Conservation (phyloP, 371 early-diverging fungal genomes). For the Basidiobolus meristosporus region DNA sequence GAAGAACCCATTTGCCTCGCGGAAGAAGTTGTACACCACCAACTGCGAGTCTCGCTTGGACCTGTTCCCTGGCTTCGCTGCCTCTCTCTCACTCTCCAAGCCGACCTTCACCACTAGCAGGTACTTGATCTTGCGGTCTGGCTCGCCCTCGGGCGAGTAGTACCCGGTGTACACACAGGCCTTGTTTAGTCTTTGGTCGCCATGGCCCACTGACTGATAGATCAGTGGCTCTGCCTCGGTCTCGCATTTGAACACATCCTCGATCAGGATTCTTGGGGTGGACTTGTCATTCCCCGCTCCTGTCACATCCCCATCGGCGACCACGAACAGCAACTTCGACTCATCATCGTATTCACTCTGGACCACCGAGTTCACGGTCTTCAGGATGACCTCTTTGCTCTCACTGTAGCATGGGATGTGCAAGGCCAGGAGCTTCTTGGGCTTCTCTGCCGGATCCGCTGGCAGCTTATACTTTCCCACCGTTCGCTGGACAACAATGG, state of each 20-base stretch:
- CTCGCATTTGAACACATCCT: constrained; percentile 72
- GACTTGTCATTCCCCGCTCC: constrained; percentile 90
- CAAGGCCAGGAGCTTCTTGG: constrained; percentile 1
- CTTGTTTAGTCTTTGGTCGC: constrained; percentile 75
- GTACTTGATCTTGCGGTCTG: constrained; percentile 68
- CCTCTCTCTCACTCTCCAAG: constrained; percentile 41
- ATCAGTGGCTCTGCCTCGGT: constrained; percentile 74
- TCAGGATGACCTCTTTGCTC: constrained; percentile 60
- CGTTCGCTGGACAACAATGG: too few species aligned
- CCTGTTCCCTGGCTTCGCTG: constrained; percentile 81
- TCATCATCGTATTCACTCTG: constrained; percentile 79
- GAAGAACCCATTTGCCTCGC: constrained; percentile 60
- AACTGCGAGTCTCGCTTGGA: constrained; percentile 99
- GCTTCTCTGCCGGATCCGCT: too few species aligned
- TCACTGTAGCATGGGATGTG: constrained; percentile 78
- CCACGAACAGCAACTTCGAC: constrained; percentile 80
- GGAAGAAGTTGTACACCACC: constrained; percentile 94
- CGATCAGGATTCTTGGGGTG: constrained; percentile 88
- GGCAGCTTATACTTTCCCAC: too few species aligned
- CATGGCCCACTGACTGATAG: constrained; percentile 85
- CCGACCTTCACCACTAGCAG: constrained; percentile 90
- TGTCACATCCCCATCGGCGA: constrained; percentile 81
- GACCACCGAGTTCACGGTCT: constrained; percentile 89
- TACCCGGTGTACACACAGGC: constrained; percentile 95
- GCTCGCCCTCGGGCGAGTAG: constrained; percentile 58